Base-by-base conservation (phyloP, 2,329 filamentous ascomycete species). In the Beauveria australis region DNA sequence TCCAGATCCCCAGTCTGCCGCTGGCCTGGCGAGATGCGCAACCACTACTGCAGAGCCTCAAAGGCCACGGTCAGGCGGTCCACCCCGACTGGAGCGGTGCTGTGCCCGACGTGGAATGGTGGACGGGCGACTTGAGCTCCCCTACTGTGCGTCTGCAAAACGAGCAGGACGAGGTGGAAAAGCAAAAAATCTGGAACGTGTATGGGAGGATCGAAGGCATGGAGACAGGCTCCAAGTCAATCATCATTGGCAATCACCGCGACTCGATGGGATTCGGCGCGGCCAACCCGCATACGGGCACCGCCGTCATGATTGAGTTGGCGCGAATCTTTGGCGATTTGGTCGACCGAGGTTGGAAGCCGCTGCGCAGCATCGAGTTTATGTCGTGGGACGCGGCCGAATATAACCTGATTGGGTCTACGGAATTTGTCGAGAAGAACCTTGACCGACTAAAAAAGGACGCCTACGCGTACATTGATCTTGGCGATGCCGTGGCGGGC, bases 381-480 rank as follows among this genome's bases (percentile, higher is more conserved):
- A 92, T 92, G 69, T 96, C 91, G 40, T 99, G 94, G 94, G 94
- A 99, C 72, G 94, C 85, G 4, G 88, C 88, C 66, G 91, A 93
- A 73, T 97, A 96, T 77, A 97, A 97, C 73, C 78, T 94, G 51
- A 89, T 96, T 61, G 94, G 94, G 9, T 96, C 91, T 12, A 97
- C 94, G 1, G 94, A 99, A 72, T 93, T 89, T 68, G 94, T 99
- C 51, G 94, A 99, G 75, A 88, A 89, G 52, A 87, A 93, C 66
- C 79, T 91, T 30, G 86, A 92, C 0, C 72, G 77, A 3, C 79
- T 99, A 7, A 87, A 90, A 47, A 77, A 82, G 19, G 82, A 94
- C 67, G 93, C 84, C 0, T 85, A 91, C 64, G 92, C 89, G 10
- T 99, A 99, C 69, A 80, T 99, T 65, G 99, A 99, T 69, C 86